Percentiles rank a stretch among this genome's conserved stretches.
phyloP scores from a whole-genome alignment of 2,329 filamentous ascomycete species.

The Trichoderma arundinaceum region DNA sequence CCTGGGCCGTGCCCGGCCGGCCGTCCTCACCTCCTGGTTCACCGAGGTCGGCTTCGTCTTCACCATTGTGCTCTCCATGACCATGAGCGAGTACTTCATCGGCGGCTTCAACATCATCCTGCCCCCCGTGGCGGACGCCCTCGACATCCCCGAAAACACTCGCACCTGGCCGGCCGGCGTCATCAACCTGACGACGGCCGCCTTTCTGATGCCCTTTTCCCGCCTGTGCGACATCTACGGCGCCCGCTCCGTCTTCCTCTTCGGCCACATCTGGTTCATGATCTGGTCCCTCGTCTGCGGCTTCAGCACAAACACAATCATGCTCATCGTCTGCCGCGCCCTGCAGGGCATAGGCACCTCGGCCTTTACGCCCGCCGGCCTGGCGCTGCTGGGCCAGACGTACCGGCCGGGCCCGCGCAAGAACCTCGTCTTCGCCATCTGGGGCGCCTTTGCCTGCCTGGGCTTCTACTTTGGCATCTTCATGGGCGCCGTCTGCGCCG shows the following conservation, averaged over 20 bases:
- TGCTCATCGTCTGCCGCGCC: slow-evolving; percentile 76
- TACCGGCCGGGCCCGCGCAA: slow-evolving; percentile 75
- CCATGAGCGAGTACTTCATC: slow-evolving; percentile 74
- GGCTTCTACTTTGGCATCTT: slow-evolving; percentile 72
- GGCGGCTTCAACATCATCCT: slow-evolving; percentile 78
- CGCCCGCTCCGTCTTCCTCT: slow-evolving; percentile 64
- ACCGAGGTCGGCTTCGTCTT: slow-evolving; percentile 68
- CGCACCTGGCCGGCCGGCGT: slow-evolving; percentile 70
- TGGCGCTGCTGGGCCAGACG: slow-evolving; percentile 72
- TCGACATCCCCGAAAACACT: slow-evolving; percentile 66
- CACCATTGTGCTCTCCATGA: slow-evolving; percentile 66
- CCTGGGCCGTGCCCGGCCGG: slow-evolving; percentile 66
- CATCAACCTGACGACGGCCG: slow-evolving; percentile 62
- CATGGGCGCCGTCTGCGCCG: slow-evolving; percentile 65
- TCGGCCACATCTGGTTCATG: slow-evolving; percentile 67
- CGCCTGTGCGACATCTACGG: slow-evolving; percentile 68
- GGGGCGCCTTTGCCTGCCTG: slow-evolving; percentile 62
- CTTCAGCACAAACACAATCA: slow-evolving; percentile 69
- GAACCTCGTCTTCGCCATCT: slow-evolving; percentile 68
- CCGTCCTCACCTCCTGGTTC: slow-evolving; percentile 57
- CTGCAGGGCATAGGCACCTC: slow-evolving; percentile 76
- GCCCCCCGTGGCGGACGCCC: slow-evolving; percentile 64
- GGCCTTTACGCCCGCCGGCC: slow-evolving; percentile 69
- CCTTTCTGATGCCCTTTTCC: slow-evolving; percentile 67
- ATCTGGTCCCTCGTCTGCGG: slow-evolving; percentile 73